Percentiles rank a stretch among this genome's conserved stretches.
Evolutionary conservation across 441 rosid genomes (phyloP).

Genomic region (Daphne laureola): DNA sequence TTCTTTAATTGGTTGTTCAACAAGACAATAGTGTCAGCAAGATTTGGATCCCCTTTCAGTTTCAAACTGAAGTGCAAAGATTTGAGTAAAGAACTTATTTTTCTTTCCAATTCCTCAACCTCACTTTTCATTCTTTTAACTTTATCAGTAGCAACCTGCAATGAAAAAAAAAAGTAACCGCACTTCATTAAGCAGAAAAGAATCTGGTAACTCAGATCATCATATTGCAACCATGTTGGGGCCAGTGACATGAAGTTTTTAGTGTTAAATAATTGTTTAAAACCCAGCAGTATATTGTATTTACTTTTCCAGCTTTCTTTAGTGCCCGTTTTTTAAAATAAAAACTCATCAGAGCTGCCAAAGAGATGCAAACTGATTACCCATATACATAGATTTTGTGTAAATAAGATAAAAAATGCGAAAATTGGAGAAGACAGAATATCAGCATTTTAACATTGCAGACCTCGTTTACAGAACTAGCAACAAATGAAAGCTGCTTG

Average conservation of each 20-base stretch:
- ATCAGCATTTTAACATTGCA: background rate
- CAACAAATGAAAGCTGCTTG: conserved; percentile 18
- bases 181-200: conserved; percentile 12
- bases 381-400: too few species aligned
- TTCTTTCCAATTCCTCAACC: conserved; percentile 39
- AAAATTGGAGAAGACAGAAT: too few species aligned
- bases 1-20: conserved; percentile 43
- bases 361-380: too few species aligned
- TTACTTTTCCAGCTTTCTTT: too few species aligned
- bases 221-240: too few species aligned
- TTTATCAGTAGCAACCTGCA: conserved; percentile 38
- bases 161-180: conserved; percentile 9
- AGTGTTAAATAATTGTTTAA: too few species aligned
- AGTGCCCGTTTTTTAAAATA: too few species aligned
- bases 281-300: too few species aligned
- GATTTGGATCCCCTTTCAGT: conserved; percentile 40
- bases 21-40: conserved; percentile 31
- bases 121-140: conserved; percentile 36
- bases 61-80: conserved; percentile 32
- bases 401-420: too few species aligned
- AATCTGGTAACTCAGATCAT: background rate
- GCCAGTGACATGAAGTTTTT: too few species aligned
- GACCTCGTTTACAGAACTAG: conserved; percentile 42
- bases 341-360: too few species aligned
- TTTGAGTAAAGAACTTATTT: conserved; percentile 41